Base-by-base conservation (phyloP, 2,329 filamentous ascomycete genomes). In the Diaporthe citri region DNA sequence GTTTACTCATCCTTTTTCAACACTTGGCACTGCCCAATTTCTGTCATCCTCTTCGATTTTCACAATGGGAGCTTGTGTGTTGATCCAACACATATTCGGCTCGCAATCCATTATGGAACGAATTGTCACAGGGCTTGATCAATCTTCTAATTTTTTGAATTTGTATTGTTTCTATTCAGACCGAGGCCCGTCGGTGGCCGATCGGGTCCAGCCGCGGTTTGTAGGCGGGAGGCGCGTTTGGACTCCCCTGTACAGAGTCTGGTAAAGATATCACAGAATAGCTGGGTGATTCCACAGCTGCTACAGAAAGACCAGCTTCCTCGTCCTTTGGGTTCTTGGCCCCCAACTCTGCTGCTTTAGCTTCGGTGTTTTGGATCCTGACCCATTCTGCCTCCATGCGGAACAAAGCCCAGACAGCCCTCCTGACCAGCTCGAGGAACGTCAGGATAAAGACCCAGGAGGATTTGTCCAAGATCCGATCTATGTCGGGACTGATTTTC, bases 321-420 rank as follows among this genome's bases (percentile, higher is more conserved):
- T 67, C 64, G 48, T 67, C 64, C 17, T 67, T 52, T 10, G 31
- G 2, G 8, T 9, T 25, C 15, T 67, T 67, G 13, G n/a, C 2
- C 4, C 13, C n/a, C 9, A 9, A 3, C 0, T 25, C 64, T 36
- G 31, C 13, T 9, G 22, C 28, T 7, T 66, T 51, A 0, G 31
- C 46, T 20, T 51, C 62, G 28, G 64, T 67, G 2, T 67, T 52
- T 46, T 67, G 46, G 22, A 67, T 8, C 15, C 64, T 67, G 17
- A 67, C 3, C 64, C 64, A 67, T 41, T 67, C 64, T 25, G 64
- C 46, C 46, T 67, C 64, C 64, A 67, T 67, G n/a, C 64, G 64
- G n/a, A 67, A 67, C 0, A 67, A 10, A 7, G 64, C 46, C 64
- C 64, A 67, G 13, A 67, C 7, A 39, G 13, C 64, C 25, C 64